A percentile compares a stretch with the other conserved stretches of the same genome.
These are phyloP conservation scores for Dactylellina drechsleri DNA, from an alignment of 2,329 filamentous ascomycete genomes.

Conservation along the genomic window DNA sequence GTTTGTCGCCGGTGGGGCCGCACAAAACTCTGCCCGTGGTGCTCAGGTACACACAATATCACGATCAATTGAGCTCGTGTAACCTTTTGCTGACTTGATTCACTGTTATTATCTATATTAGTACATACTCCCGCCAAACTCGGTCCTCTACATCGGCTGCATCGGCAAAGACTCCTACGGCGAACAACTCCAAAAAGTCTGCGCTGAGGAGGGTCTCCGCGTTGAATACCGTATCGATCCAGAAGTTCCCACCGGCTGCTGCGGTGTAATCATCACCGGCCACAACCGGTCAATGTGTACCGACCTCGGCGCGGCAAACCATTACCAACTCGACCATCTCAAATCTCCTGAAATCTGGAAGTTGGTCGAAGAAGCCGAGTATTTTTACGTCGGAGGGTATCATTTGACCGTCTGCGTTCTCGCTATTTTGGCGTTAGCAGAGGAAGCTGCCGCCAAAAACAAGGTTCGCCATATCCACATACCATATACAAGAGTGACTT, in stretches of 20 bases:
- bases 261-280: slow-evolving; percentile 95
- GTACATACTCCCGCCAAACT: slow-evolving; percentile 91
- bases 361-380: slow-evolving; percentile 85
- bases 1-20: slow-evolving; percentile 93
- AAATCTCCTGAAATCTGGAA: slow-evolving; percentile 91
- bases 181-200: slow-evolving; percentile 84
- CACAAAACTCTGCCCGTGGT: slow-evolving; percentile 95
- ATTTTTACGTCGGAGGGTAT: slow-evolving; percentile 94
- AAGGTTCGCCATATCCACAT: slow-evolving; percentile 65
- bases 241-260: slow-evolving; percentile 85
- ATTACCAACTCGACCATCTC: slow-evolving; percentile 93
- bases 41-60: slow-evolving; percentile 71
- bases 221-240: slow-evolving; percentile 95
- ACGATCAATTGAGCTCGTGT: background rate
- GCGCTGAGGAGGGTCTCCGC: slow-evolving; percentile 81
- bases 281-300: slow-evolving; percentile 95
- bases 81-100: background rate
- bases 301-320: slow-evolving; percentile 93
- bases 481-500: no score
- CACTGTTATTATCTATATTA: slow-evolving; percentile 58
- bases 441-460: slow-evolving; percentile 87
- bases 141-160: slow-evolving; percentile 91
- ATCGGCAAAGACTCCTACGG: slow-evolving; percentile 97
- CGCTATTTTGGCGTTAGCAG: slow-evolving; percentile 86
- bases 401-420: slow-evolving; percentile 96